Evolutionary conservation across 2,329 filamentous ascomycete species (phyloP).

Genomic region (Ceratocystis variospora): DNA sequence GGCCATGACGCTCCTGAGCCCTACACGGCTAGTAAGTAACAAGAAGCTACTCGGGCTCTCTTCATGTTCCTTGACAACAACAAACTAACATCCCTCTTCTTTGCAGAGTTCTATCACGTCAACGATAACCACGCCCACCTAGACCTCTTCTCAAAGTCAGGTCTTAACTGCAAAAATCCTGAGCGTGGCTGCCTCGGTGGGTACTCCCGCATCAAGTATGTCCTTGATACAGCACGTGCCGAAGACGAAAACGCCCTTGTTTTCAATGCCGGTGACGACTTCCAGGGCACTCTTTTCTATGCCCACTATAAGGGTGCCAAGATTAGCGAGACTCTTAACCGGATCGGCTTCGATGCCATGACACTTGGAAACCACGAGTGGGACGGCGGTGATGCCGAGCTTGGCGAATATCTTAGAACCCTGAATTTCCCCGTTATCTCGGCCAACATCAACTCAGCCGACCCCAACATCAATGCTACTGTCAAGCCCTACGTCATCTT

Average conservation of each 20-base stretch:
- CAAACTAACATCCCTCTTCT: background rate
- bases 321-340: constrained; percentile 52
- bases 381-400: constrained; percentile 48
- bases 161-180: constrained; percentile 46
- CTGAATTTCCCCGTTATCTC: constrained; percentile 51
- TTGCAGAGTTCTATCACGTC: constrained; percentile 49
- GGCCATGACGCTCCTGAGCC: constrained; percentile 36
- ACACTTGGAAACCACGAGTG: constrained; percentile 56
- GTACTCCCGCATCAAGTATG: constrained; percentile 49
- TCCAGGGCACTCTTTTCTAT: constrained; percentile 56
- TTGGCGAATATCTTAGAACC: constrained; percentile 48
- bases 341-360: constrained; percentile 54
- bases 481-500: constrained; percentile 55
- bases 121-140: constrained; percentile 57
- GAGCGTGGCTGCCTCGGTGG: constrained; percentile 48
- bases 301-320: constrained; percentile 53
- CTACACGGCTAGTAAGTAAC: constrained; percentile 37
- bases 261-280: constrained; percentile 55
- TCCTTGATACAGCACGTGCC: constrained; percentile 42
- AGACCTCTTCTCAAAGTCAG: constrained; percentile 47
- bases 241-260: constrained; percentile 47
- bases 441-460: constrained; percentile 48
- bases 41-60: background rate
- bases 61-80: background rate
- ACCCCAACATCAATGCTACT: constrained; percentile 45